Evolutionary conservation across 2,329 filamentous ascomycete species (phyloP), one percentile per base, ranked within the genome.

Genomic region (Phoma sp.): DNA sequence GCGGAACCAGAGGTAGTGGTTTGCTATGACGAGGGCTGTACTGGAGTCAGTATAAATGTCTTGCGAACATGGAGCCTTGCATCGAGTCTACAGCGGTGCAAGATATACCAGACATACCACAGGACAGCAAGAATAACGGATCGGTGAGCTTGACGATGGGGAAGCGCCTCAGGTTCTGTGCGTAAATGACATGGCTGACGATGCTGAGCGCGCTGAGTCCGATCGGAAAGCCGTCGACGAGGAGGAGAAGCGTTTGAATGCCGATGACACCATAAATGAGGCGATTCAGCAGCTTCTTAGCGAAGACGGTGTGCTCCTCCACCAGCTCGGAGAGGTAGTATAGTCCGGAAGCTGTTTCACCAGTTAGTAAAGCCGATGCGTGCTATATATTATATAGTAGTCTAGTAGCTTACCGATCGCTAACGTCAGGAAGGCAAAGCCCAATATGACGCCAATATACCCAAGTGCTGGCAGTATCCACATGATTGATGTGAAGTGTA

Each of bases 271-370:
- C 80, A 78, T 96, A 96, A 68, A 98, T 97, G 51, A 98, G 81
- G 37, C 86, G 87, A 30, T 85, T 89, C 47, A 99, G 82, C n/a
- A 97, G 80, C 52, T 89, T 90, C 73, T 96, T 96, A 10, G 93
- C 90, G 59, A 96, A 78, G 9, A 98, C 93, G 4, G 93, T 97
- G 73, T 99, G 93, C 76, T 99, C 95, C 78, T 99, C 95, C 57
- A 99, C 95, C 11, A 98, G 87, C 76, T 99, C 95, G 23, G 93
- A 97, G 48, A 99, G 88, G 75, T 99, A 99, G 80, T 99, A 99
- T 24, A 99, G 86, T 33, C 95, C 95, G n/a, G 92, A 97, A 35
- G 95, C 95, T 91, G 68, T 45, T 18, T 2, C 11, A 13, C 36
- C 36, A 32, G n/a, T 55, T n/a, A 55, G 42, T 25, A 40, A n/a